Percentiles rank a stretch among this genome's conserved stretches.
phyloP scores from a whole-genome alignment of 805 yeast genomes.

The Maudiozyma bulderi region DNA sequence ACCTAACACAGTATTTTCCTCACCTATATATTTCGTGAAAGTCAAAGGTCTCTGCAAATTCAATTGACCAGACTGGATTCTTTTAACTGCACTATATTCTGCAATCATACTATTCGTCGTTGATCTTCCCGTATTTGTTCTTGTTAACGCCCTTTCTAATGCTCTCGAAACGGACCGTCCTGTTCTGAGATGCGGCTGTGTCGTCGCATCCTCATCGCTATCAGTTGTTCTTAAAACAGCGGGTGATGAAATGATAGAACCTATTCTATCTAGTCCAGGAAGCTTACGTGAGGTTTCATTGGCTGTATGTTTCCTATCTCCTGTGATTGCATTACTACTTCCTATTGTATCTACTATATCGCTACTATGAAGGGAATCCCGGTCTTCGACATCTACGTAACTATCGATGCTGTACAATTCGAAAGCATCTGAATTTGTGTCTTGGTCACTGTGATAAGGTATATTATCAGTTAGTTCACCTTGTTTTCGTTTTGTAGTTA shows the following conservation, averaged over 20 bases:
- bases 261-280: background rate
- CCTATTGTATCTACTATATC: background rate
- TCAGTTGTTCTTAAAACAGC: background rate
- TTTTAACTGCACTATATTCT: slow-evolving; percentile 31
- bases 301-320: background rate
- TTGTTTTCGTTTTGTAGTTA: background rate
- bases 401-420: slow-evolving; percentile 5
- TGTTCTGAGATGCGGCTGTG: background rate
- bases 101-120: slow-evolving; percentile 26
- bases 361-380: background rate
- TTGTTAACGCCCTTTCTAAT: background rate
- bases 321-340: background rate
- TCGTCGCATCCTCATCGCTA: background rate
- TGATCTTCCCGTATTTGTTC: background rate
- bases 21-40: slow-evolving; percentile 23
- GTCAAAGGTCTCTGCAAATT: slow-evolving; percentile 25
- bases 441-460: background rate
- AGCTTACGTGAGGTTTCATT: background rate
- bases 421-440: background rate
- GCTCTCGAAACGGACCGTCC: background rate
- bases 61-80: slow-evolving; percentile 24
- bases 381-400: background rate
- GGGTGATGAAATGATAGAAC: background rate
- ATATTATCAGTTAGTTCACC: background rate
- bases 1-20: slow-evolving; percentile 9